These are phyloP conservation scores for Akanthomyces muscarius DNA, from an alignment of 2,329 filamentous ascomycete species.

Conservation along the genomic window DNA sequence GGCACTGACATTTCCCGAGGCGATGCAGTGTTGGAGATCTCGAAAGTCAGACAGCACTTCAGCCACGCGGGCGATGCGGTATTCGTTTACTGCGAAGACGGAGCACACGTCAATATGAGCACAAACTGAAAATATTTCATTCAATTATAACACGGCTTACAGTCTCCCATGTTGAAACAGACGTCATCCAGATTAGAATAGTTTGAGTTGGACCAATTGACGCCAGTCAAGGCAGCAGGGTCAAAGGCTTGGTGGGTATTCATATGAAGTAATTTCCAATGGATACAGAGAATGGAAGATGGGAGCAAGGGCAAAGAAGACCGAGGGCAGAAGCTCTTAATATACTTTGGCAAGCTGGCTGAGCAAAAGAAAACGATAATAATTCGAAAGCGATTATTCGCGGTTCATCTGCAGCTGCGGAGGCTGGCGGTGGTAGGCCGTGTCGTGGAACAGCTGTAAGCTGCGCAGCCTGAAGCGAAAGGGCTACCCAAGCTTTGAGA, in stretches of 20 bases:
- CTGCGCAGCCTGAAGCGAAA: not conserved
- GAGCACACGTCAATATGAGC: not conserved
- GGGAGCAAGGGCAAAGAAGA: not conserved
- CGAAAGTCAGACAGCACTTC: constrained; percentile 60
- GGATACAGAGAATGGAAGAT: not conserved
- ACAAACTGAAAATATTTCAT: not conserved
- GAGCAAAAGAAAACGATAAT: not conserved
- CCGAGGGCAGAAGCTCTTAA: not conserved
- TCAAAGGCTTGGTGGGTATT: constrained; percentile 6
- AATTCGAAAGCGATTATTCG: not conserved
- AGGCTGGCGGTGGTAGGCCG: not conserved
- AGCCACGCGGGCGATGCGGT: constrained; percentile 55
- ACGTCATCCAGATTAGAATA: not conserved
- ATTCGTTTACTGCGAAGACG: constrained; percentile 52
- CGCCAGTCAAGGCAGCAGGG: not conserved
- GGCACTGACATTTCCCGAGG: constrained; percentile 52
- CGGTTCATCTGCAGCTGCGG: not conserved
- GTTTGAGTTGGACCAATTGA: not conserved
- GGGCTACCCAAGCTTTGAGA: not conserved
- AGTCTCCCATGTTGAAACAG: constrained; percentile 2
- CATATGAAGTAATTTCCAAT: not conserved
- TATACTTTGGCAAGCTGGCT: not conserved
- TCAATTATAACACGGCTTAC: not conserved
- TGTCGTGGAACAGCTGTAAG: not conserved
- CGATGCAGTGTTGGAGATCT: constrained; percentile 59